Percentiles rank a stretch among this genome's conserved stretches.
These are phyloP conservation scores for Verticillium alfalfae DNA, from an alignment of 2,329 filamentous ascomycete species.

Conservation along the genomic window DNA sequence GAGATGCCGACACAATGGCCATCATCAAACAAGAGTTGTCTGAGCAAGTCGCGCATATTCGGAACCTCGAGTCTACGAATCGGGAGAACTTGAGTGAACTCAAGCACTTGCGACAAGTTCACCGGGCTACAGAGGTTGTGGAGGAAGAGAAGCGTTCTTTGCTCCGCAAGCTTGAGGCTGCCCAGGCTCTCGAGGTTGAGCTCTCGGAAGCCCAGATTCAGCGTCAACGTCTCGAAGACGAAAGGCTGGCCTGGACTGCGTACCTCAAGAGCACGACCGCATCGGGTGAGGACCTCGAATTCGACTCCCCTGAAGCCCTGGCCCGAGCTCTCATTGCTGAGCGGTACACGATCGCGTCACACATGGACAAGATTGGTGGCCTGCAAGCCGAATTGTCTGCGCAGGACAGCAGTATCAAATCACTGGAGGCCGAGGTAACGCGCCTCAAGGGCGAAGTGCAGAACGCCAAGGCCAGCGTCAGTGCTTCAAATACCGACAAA, in stretches of 20 bases:
- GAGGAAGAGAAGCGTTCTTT: constrained; percentile 90
- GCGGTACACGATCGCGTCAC: constrained; percentile 69
- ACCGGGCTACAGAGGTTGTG: constrained; percentile 86
- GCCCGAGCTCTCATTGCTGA: constrained; percentile 81
- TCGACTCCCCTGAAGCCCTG: constrained; percentile 82
- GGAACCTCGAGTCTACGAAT: constrained; percentile 73
- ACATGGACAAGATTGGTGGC: constrained; percentile 75
- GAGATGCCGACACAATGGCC: constrained; percentile 77
- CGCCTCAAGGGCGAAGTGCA: constrained; percentile 65
- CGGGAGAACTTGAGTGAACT: constrained; percentile 75
- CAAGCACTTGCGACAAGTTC: constrained; percentile 71
- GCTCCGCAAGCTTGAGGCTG: constrained; percentile 69
- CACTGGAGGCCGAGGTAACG: constrained; percentile 64
- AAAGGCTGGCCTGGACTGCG: constrained; percentile 78
- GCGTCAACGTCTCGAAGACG: constrained; percentile 81
- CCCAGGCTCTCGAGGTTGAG: constrained; percentile 69
- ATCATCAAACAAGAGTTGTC: constrained; percentile 84
- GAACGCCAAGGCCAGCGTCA: constrained; percentile 50
- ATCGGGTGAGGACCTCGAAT: constrained; percentile 59
- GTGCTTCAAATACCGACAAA: constrained; percentile 53
- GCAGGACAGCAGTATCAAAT: constrained; percentile 69
- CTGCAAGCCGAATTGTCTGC: constrained; percentile 73
- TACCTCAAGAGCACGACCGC: constrained; percentile 68
- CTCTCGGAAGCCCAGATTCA: constrained; percentile 76
- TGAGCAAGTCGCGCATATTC: constrained; percentile 89